Evolutionary conservation across 2,329 filamentous ascomycete species (phyloP).

Genomic region (Botrytis sinoallii): DNA sequence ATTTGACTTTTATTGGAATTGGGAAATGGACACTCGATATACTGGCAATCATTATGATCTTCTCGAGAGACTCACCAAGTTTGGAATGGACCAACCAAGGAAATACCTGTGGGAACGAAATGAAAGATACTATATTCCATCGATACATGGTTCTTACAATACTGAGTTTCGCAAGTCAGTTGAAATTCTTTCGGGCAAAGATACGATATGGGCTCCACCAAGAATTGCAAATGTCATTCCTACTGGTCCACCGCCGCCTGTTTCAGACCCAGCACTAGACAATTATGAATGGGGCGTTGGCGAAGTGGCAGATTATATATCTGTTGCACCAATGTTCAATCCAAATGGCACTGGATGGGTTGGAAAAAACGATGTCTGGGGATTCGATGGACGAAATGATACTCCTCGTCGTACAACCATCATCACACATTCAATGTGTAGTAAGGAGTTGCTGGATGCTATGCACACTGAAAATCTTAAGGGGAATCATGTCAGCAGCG

Average conservation of each 20-base stretch:
- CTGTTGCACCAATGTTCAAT: constrained; percentile 73
- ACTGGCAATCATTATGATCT: constrained; percentile 82
- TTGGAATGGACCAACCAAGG: constrained; percentile 65
- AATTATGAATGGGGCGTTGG: constrained; percentile 73
- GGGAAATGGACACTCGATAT: constrained; percentile 79
- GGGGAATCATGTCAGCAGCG: constrained; percentile 73
- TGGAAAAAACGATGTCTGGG: constrained; percentile 56
- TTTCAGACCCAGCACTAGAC: constrained; percentile 56
- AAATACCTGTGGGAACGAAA: constrained; percentile 72
- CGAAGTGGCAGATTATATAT: constrained; percentile 67
- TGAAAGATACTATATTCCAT: constrained; percentile 70
- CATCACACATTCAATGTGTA: constrained; percentile 72
- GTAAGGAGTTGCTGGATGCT: constrained; percentile 65
- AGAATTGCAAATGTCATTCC: constrained; percentile 59
- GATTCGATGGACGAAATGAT: constrained; percentile 48
- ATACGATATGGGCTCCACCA: constrained; percentile 59
- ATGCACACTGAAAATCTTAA: constrained; percentile 76
- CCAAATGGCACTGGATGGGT: constrained; percentile 71
- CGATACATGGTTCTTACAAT: constrained; percentile 63
- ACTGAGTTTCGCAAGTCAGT: constrained; percentile 64
- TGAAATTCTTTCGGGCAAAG: constrained; percentile 40
- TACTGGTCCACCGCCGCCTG: constrained; percentile 61
- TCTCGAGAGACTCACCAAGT: constrained; percentile 61
- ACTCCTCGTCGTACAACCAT: constrained; percentile 63
- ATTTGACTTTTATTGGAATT: constrained; percentile 60